Evolutionary conservation across 768 basidiomycete species (phyloP), one percentile per base, ranked within the genome.

Genomic region (Amanita fuliginea): DNA sequence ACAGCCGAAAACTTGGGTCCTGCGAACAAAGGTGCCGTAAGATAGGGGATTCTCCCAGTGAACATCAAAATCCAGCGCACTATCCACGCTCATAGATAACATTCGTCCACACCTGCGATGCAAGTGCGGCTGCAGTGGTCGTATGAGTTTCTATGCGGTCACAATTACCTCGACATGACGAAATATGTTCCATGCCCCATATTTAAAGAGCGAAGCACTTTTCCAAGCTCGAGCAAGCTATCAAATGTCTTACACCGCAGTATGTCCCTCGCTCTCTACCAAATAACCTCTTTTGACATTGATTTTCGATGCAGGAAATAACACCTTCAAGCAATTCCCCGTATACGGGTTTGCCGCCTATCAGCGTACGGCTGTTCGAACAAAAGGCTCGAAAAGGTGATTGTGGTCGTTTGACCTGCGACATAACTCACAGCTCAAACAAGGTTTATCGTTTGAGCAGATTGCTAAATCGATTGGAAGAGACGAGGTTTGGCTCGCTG

Each of bases 401-500:
- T 53, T 18, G n/a, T 5, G 18, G 3, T 4, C 32, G 16, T 35
- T 16, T 8, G 16, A 30, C 18, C 8, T 24, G 21, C n/a, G 21
- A 34, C 21, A 13, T 46, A 16, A 19, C 33, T 32, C n/a, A 18
- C 35, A 32, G 6, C 33, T 37, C 10, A 42, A 1, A 5, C 22
- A 19, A 85, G 83, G 80, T 13, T 55, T 82, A 53, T 80, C 81
- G 11, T 91, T 89, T 53, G 84, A 80, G 50, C 67, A 76, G 34
- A 76, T 91, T 55, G 86, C 74, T 9, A 68, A 80, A 51, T 70
- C 68, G 6, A 74, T 91, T 47, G 77, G 74, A 19, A 80, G 74
- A 60, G 83, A 87, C 59, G 88, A 91, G 58, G 73, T 90, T 21
- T 91, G 86, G 85, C 72, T 89, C 21, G 87, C 87, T 3, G 78